These are phyloP conservation scores for Phylloporus sp. DNA, from an alignment of 768 basidiomycete genomes.

Conservation along the genomic window DNA sequence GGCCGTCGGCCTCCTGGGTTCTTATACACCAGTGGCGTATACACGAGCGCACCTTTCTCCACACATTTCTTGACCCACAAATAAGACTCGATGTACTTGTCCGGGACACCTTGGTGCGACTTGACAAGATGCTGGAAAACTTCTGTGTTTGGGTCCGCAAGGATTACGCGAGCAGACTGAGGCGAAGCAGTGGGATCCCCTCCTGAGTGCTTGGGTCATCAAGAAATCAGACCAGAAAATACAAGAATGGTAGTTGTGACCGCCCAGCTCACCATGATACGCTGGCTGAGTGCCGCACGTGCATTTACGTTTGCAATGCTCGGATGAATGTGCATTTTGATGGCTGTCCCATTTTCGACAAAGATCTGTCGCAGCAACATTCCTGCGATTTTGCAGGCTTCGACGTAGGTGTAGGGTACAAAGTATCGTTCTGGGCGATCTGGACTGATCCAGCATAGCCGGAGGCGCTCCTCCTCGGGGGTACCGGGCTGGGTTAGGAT, in stretches of 20 bases:
- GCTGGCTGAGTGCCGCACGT: constrained; percentile 57
- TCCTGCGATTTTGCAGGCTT: constrained; percentile 79
- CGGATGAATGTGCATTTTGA: constrained; percentile 75
- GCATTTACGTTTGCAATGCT: constrained; percentile 80
- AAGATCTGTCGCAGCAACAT: constrained; percentile 76
- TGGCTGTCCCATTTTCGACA: constrained; percentile 56
- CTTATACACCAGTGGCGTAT: constrained; percentile 77
- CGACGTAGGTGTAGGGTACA: constrained; percentile 78
- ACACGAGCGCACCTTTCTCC: constrained; percentile 59
- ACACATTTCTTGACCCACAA: constrained; percentile 84
- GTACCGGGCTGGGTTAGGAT: constrained; percentile 67
- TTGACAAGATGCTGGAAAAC: constrained; percentile 72
- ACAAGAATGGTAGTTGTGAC: constrained; percentile 3
- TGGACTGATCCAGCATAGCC: constrained; percentile 63
- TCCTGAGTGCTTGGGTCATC: constrained; percentile 63
- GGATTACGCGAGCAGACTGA: constrained; percentile 70
- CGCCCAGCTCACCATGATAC: constrained; percentile 56
- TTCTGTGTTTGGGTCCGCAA: constrained; percentile 78
- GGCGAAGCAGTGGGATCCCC: constrained; percentile 69
- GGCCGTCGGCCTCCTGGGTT: constrained; percentile 79
- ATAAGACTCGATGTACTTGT: constrained; percentile 78
- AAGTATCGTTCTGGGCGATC: constrained; percentile 76
- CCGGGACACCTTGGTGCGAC: constrained; percentile 61
- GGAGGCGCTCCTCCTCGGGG: constrained; percentile 69
- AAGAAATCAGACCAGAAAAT: neutral